A percentile compares a stretch with the other conserved stretches of the same genome.
Conservation (phyloP, 1,284 basidiomycete species). For the Sanghuangporus sanghuang region DNA sequence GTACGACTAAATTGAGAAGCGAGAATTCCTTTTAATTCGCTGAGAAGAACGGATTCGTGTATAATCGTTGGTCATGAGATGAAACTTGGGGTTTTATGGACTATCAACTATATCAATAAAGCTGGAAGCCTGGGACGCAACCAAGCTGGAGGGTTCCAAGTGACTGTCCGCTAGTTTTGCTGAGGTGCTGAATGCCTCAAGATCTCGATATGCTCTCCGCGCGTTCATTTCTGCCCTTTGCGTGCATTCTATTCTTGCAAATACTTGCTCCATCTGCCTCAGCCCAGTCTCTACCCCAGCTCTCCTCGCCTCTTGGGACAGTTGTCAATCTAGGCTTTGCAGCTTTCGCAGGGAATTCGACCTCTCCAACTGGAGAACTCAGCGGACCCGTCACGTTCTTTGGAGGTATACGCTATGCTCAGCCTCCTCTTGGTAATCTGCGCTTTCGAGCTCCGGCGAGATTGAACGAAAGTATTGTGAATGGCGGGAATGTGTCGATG, state of each 20-base stretch:
- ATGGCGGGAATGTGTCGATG: conserved; percentile 21
- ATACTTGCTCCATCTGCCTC: background rate
- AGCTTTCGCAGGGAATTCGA: conserved; percentile 38
- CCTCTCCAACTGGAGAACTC: conserved; percentile 32
- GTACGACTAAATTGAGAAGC: too few species aligned
- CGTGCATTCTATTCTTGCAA: background rate
- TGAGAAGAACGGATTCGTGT: too few species aligned
- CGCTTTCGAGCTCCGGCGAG: conserved; percentile 45
- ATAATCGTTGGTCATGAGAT: too few species aligned
- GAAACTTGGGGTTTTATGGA: too few species aligned
- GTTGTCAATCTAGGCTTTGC: conserved; percentile 48
- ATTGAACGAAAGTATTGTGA: conserved; percentile 32
- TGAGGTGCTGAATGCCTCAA: too few species aligned
- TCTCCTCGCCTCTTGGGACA: conserved; percentile 24
- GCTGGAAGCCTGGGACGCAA: too few species aligned
- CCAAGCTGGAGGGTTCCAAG: too few species aligned
- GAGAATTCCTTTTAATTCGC: too few species aligned
- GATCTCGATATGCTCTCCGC: too few species aligned
- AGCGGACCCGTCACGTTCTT: conserved; percentile 37
- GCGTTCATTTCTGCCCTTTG: background rate
- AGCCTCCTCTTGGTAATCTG: conserved; percentile 47
- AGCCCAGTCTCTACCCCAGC: background rate
- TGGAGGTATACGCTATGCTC: conserved; percentile 48
- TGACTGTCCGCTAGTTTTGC: too few species aligned
- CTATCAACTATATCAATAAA: too few species aligned